These are phyloP conservation scores for Halophytophthora batemanensis DNA, from an alignment of 352 stramenopile genomes.

Conservation along the genomic window DNA sequence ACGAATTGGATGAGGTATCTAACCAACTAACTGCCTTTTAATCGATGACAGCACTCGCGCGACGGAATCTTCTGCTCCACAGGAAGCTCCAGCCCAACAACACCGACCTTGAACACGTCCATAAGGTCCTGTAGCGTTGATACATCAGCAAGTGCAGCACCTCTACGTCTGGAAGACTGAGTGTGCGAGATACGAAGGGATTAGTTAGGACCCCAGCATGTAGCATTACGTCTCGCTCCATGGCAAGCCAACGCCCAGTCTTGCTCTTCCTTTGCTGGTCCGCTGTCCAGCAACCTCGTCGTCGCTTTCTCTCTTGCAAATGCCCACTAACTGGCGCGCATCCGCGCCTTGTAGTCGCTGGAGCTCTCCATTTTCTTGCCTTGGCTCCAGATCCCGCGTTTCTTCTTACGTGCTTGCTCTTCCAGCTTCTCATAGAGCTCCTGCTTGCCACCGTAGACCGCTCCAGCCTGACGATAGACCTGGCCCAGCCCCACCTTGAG, in stretches of 20 bases:
- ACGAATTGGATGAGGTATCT: neutral
- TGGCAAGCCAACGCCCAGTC: neutral
- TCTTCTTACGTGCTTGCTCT: slow-evolving; percentile 52
- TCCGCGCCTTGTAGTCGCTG: slow-evolving; percentile 73
- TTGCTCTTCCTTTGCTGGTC: neutral
- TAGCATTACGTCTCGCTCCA: too few species aligned
- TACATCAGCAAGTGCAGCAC: too few species aligned
- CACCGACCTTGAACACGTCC: slow-evolving; percentile 8
- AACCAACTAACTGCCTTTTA: slow-evolving; percentile 2
- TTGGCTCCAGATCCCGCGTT: slow-evolving; percentile 76
- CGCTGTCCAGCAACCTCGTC: neutral
- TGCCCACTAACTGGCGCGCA: slow-evolving; percentile 39
- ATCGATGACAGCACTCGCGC: slow-evolving; percentile 13
- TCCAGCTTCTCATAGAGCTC: slow-evolving; percentile 71
- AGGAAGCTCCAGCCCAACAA: slow-evolving; percentile 9
- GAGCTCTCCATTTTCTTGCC: slow-evolving; percentile 69
- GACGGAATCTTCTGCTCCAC: slow-evolving; percentile 15
- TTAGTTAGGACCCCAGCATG: neutral
- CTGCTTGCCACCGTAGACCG: slow-evolving; percentile 76
- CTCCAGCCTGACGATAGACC: slow-evolving; percentile 73
- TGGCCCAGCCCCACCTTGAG: slow-evolving; percentile 68
- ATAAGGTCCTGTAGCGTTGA: slow-evolving; percentile 15
- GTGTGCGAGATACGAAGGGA: neutral
- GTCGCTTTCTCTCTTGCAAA: neutral
- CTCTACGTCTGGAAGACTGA: neutral